Evolutionary conservation across 2,329 filamentous ascomycete genomes (phyloP).

Genomic region (Fusarium sp.): DNA sequence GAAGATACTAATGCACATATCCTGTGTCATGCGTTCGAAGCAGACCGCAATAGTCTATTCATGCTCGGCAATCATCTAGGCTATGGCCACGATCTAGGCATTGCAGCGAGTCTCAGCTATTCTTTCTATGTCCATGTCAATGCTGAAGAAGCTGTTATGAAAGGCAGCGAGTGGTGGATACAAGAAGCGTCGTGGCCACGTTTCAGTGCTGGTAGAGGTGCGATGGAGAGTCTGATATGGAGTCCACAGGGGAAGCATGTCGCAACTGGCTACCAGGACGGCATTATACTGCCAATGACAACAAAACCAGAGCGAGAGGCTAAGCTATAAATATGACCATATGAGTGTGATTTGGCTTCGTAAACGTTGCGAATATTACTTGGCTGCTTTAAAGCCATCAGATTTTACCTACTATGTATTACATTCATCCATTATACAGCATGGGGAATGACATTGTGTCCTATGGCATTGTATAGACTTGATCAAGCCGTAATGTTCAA

Average conservation of each 20-base stretch:
- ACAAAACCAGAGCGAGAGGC: constrained; percentile 6
- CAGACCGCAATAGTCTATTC: constrained; percentile 66
- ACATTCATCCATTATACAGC: neutral
- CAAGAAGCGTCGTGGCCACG: constrained; percentile 65
- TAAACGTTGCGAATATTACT: neutral
- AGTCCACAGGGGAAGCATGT: constrained; percentile 65
- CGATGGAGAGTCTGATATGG: constrained; percentile 65
- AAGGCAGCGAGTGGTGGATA: constrained; percentile 64
- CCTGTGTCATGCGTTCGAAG: constrained; percentile 62
- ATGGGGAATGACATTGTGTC: neutral
- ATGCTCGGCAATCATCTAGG: constrained; percentile 64
- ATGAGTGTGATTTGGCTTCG: neutral
- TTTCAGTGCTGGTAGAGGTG: constrained; percentile 59
- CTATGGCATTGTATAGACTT: neutral
- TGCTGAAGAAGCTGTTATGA: constrained; percentile 61
- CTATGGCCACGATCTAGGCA: constrained; percentile 57
- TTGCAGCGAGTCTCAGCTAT: constrained; percentile 62
- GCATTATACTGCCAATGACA: constrained; percentile 53
- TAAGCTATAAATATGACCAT: constrained; percentile 8
- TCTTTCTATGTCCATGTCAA: constrained; percentile 66
- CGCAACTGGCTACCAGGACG: constrained; percentile 67
- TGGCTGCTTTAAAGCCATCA: neutral
- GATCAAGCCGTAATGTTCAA: neutral
- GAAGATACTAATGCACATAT: constrained; percentile 60
- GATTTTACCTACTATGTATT: too few relatives aligned